phyloP scores from a whole-genome alignment of 2,329 filamentous ascomycete species.

The Myrmaecium sp. region DNA sequence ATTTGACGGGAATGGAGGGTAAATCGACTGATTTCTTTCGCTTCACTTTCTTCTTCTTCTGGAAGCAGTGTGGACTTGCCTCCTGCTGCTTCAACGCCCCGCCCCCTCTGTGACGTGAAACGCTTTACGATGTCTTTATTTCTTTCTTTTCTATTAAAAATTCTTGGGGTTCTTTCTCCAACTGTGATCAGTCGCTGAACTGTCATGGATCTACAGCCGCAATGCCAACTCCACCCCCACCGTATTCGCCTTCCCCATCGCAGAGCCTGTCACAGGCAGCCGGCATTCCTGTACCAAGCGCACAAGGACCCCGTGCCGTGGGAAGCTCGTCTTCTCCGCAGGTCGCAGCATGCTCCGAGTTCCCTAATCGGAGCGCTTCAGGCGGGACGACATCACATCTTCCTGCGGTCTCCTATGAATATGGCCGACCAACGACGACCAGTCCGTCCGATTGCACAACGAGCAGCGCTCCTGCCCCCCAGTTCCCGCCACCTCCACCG shows the following conservation, averaged over 20 bases:
- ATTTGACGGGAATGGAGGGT: constrained; percentile 33
- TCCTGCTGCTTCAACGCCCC: background rate
- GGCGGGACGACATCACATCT: too few relatives aligned
- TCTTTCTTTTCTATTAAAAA: constrained; percentile 2
- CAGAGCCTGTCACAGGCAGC: constrained; percentile 18
- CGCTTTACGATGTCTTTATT: constrained; percentile 2
- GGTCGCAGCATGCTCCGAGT: too few relatives aligned
- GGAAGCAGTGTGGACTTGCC: constrained; percentile 2
- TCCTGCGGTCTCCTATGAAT: constrained; percentile 14
- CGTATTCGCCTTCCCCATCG: constrained; percentile 29
- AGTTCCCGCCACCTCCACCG: constrained; percentile 18
- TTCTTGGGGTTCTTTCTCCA: constrained; percentile 1
- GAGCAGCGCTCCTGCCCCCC: constrained; percentile 15
- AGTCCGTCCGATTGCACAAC: constrained; percentile 19
- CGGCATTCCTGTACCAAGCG: too few relatives aligned
- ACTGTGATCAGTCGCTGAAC: constrained; percentile 4
- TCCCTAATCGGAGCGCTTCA: too few relatives aligned
- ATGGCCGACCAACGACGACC: constrained; percentile 15
- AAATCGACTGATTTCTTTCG: constrained; percentile 9
- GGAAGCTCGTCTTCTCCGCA: too few relatives aligned
- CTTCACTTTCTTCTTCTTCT: constrained; percentile 1
- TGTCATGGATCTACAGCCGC: constrained; percentile 18
- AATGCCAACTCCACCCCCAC: constrained; percentile 33
- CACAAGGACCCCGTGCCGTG: too few relatives aligned
- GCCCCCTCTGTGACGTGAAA: background rate